Percentiles rank a stretch among this genome's conserved stretches.
Conservation (phyloP, 495 filamentous ascomycete species). For the Pyrenula massariospora region DNA sequence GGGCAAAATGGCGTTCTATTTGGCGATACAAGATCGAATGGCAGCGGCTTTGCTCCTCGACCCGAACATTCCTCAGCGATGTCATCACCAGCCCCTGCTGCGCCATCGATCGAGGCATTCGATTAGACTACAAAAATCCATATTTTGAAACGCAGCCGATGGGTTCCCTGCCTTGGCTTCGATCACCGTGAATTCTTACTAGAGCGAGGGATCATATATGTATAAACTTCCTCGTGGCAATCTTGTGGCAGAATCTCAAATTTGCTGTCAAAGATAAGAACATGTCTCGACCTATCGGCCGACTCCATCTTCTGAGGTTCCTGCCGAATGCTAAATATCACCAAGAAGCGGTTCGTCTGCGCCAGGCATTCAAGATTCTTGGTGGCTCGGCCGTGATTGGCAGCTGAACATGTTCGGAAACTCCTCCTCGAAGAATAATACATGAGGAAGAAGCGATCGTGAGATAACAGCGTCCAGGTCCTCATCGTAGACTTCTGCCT, state of each 20-base stretch:
- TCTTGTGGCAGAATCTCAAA: not conserved
- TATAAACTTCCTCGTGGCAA: not conserved
- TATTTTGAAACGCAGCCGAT: not conserved
- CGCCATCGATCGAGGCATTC: not conserved
- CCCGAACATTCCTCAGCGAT: not conserved
- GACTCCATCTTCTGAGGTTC: too few species aligned
- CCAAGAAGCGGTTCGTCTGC: not conserved
- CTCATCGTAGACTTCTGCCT: too few species aligned
- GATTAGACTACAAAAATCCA: not conserved
- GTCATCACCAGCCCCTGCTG: not conserved
- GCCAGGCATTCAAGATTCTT: not conserved
- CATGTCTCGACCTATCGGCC: not conserved
- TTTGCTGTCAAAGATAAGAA: not conserved
- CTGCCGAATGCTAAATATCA: not conserved
- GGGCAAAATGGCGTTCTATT: constrained; percentile 8
- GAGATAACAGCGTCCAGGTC: too few species aligned
- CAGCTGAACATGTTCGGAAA: not conserved
- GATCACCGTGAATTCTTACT: not conserved
- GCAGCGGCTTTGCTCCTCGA: not conserved
- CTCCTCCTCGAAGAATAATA: too few species aligned
- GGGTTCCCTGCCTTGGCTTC: not conserved
- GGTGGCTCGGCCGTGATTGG: not conserved
- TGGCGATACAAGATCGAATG: not conserved
- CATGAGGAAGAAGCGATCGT: too few species aligned
- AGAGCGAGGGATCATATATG: not conserved